A percentile compares a stretch with the other conserved stretches of the same genome.
Conservation (phyloP, 495 filamentous ascomycete genomes). For the Trichoderma asperelloides region DNA sequence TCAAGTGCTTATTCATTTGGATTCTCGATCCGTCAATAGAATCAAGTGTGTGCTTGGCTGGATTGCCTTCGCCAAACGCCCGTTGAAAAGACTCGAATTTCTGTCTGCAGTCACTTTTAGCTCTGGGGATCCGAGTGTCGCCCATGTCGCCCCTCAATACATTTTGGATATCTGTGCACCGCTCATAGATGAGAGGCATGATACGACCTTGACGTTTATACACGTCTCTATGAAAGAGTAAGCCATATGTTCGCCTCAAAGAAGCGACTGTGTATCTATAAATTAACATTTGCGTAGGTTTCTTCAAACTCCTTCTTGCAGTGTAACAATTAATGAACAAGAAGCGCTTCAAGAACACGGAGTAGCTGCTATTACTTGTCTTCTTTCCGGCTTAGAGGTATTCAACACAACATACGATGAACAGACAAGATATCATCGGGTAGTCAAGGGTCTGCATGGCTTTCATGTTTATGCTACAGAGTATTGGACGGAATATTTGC, state of each 20-base stretch:
- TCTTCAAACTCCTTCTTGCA: slow-evolving; percentile 16
- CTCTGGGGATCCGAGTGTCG: slow-evolving; percentile 10
- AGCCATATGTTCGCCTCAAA: background rate
- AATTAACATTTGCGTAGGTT: slow-evolving; percentile 13
- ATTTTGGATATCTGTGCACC: slow-evolving; percentile 24
- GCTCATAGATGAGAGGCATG: slow-evolving; percentile 19
- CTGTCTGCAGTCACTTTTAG: slow-evolving; percentile 23
- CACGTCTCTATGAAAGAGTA: slow-evolving; percentile 28
- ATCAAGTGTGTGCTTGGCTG: slow-evolving; percentile 22
- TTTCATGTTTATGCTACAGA: slow-evolving; percentile 23
- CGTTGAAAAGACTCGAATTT: slow-evolving; percentile 20
- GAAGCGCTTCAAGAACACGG: slow-evolving; percentile 13
- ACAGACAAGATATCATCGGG: slow-evolving; percentile 8
- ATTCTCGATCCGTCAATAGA: slow-evolving; percentile 18
- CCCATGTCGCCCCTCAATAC: slow-evolving; percentile 15
- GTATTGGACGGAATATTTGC: slow-evolving; percentile 21
- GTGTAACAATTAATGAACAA: slow-evolving; percentile 10
- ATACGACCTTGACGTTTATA: slow-evolving; percentile 22
- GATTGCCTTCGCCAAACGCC: slow-evolving; percentile 26
- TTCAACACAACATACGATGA: slow-evolving; percentile 2
- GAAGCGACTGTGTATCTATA: background rate
- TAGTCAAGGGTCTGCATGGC: slow-evolving; percentile 20
- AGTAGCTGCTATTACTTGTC: slow-evolving; percentile 15
- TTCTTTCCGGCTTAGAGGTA: slow-evolving; percentile 12
- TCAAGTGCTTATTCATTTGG: slow-evolving; percentile 16